Conservation (phyloP, 768 basidiomycete species). For the Dendrothele bispora region DNA sequence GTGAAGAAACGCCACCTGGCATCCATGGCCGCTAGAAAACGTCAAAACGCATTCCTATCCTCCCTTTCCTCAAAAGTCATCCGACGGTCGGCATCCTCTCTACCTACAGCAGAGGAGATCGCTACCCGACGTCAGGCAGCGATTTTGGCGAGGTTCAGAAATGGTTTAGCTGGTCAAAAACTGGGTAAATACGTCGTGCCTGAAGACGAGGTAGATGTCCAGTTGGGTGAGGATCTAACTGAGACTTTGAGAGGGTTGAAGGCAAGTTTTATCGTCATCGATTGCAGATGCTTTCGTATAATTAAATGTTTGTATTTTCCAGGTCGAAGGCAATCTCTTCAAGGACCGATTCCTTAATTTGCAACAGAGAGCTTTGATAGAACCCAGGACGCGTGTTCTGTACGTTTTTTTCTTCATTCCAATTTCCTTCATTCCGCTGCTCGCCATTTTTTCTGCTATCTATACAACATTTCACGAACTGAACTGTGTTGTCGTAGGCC, state of each 20-base stretch:
- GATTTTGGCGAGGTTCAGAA: too few relatives aligned
- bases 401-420: constrained; percentile 35
- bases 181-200: constrained; percentile 81
- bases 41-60: too few relatives aligned
- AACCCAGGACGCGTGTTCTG: constrained; percentile 82
- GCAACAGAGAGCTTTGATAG: constrained; percentile 84
- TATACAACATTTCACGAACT: constrained; percentile 29
- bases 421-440: background rate
- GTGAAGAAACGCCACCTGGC: too few relatives aligned
- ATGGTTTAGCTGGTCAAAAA: constrained; percentile 70
- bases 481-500: constrained; percentile 39
- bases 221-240: constrained; percentile 86
- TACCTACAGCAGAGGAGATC: too few relatives aligned
- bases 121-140: too few relatives aligned
- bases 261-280: constrained; percentile 42
- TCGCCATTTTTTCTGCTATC: constrained; percentile 12
- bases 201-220: constrained; percentile 72
- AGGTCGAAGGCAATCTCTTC: constrained; percentile 96
- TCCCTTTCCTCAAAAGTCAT: too few relatives aligned
- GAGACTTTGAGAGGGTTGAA: constrained; percentile 84
- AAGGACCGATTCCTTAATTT: constrained; percentile 84
- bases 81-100: too few relatives aligned
- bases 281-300: background rate
- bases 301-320: too few relatives aligned
- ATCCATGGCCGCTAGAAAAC: too few relatives aligned